Evolutionary conservation across 2,329 filamentous ascomycete species (phyloP), one percentile per base, ranked within the genome.

Genomic region (Penicillium concentricum): DNA sequence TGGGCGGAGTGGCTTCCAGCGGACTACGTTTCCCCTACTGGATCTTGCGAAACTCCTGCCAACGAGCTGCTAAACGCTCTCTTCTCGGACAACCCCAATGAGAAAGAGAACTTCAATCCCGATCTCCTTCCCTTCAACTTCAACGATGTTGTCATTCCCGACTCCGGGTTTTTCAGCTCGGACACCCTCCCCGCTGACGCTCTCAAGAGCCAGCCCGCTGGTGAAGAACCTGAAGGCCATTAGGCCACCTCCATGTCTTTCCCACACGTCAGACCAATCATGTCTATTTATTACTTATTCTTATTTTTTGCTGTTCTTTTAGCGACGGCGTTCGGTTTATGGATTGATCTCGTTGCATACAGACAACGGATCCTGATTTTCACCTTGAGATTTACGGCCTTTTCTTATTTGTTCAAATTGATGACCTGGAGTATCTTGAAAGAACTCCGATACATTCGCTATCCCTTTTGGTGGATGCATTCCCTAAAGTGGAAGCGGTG

Each of bases 1-100:
- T 76, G 74, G 74, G 63, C 67, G 2, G 71, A 75, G 52, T 76
- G 74, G 74, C 63, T 75, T 30, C 69, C 70, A 30, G 66, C 69
- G 1, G 67, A 73, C 53, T 74, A 70, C 34, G 62, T 71, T n/a
- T 74, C 73, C 30, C 69, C 70, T 0, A 51, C 54, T 32, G 65
- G 58, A 41, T 72, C 72, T 7, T 63, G 65, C 10, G 68, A 65
- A 22, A 63, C 67, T 13, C 63, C 69, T 50, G 61, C 68, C 2
- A 64, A 69, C 7, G 72, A 73, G 52, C 60, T 75, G 16, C 72
- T 75, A 56, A 68, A 69, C 45, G 64, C 70, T 35, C 68, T 76
- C n/a, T 63, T 76, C 34, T 70, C 72, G 7, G 70, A 74, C 7
- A 16, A 46, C 26, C 63, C 71, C 8, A 61, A 63, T 7, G 60